Base-by-base conservation (phyloP, 2,329 filamentous ascomycete species). In the Verticillium isaacii region DNA sequence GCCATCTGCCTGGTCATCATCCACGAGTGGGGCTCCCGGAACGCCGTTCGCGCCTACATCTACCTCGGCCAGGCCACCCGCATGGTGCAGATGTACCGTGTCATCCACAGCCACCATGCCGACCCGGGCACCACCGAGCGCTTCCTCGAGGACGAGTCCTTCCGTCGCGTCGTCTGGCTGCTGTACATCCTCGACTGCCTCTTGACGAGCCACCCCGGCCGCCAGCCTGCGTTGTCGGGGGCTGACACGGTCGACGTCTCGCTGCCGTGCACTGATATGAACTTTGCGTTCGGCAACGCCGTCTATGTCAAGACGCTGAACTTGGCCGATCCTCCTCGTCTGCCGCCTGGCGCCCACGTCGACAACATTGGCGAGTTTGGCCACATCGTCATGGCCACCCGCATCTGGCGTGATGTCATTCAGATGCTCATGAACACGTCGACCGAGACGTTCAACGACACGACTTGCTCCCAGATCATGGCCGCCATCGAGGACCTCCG, bases 181-280 rank as follows among this genome's bases (percentile, higher is more conserved):
- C 83, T 86, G 65, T 87, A 87, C 71, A 83, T 87, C 54, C 79
- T 87, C 56, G 85, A 87, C 71, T 87, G 84, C 70, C 82, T 87
- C 66, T 74, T 87, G 54, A 86, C 84, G 19, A 86, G 83, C 74
- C 86, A 84, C 60, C 84, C 85, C 14, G 85, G 85, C 59, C 84
- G 85, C 32, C 83, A 82, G 67, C 79, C 85, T 2, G 83, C 84
- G 5, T 74, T 87, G 29, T 82, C 83, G 1, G 75, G 77, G 23
- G 81, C 80, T 60, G 84, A 87, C 66, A 80, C 83, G 9, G 77
- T 79, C 58, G 82, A 84, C 64, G 80, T 86, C 11, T 78, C 84
- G 2, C 76, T 87, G 41, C 85, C 85, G 1, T 87, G 85, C 71
- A 80, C 80, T 12, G 85, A 87, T 64, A 85, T 86, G 74, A 85